Evolutionary conservation across 2,329 filamentous ascomycete species (phyloP).

Genomic region (Ophiocordyceps polyrhachis-furcata): DNA sequence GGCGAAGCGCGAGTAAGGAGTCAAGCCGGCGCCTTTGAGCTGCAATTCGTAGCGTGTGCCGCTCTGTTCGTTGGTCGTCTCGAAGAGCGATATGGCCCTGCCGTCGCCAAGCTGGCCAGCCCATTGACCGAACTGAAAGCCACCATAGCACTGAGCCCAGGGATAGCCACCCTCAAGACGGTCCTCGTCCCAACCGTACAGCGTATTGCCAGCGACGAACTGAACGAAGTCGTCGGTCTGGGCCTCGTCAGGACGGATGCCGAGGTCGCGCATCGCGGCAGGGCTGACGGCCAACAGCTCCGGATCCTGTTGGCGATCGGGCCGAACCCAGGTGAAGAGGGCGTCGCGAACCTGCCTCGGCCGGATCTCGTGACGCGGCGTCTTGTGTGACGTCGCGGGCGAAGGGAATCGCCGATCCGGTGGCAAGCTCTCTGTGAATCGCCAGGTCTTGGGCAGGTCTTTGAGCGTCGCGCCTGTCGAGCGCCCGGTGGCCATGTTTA

Average conservation of each 20-base stretch:
- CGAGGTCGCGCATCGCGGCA: slow-evolving; percentile 64
- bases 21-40: slow-evolving; percentile 82
- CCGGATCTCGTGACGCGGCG: slow-evolving; percentile 54
- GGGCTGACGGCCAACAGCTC: slow-evolving; percentile 70
- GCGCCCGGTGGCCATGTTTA: slow-evolving; percentile 13
- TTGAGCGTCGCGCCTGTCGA: slow-evolving; percentile 21
- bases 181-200: slow-evolving; percentile 60
- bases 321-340: slow-evolving; percentile 78
- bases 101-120: slow-evolving; percentile 92
- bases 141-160: slow-evolving; percentile 97
- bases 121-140: slow-evolving; percentile 68
- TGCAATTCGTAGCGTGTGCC: slow-evolving; percentile 73
- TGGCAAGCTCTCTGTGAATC: slow-evolving; percentile 48
- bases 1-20: slow-evolving; percentile 89
- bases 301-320: slow-evolving; percentile 49
- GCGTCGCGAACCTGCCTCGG: slow-evolving; percentile 75
- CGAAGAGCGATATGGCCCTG: slow-evolving; percentile 84
- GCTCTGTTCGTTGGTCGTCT: slow-evolving; percentile 57
- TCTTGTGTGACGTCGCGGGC: slow-evolving; percentile 62
- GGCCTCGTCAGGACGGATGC: slow-evolving; percentile 49
- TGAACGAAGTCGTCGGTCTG: slow-evolving; percentile 55
- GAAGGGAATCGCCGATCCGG: slow-evolving; percentile 64
- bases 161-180: slow-evolving; percentile 60
- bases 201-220: slow-evolving; percentile 63
- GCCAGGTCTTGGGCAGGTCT: slow-evolving; percentile 46